Percentiles rank a stretch among this genome's conserved stretches.
Evolutionary conservation across 192 early-diverging fungal species (phyloP).

Genomic region (Umbelopsis sp.): DNA sequence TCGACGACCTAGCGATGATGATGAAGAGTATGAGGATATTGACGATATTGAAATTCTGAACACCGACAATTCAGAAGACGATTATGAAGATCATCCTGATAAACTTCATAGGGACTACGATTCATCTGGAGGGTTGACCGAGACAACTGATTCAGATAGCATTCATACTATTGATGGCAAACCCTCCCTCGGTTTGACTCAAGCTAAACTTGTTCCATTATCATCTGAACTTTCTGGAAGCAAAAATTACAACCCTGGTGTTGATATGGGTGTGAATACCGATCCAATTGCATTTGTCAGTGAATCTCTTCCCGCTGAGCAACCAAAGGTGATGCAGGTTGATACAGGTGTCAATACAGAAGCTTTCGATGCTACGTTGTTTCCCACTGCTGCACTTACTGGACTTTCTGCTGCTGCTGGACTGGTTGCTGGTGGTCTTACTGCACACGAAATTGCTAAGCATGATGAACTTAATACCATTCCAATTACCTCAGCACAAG

Average conservation of each 20-base stretch:
- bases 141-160: constrained; percentile 13
- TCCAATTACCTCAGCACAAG: no score
- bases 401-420: not conserved
- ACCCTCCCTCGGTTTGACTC: not conserved
- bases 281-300: not conserved
- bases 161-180: not conserved
- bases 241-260: not conserved
- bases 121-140: not conserved
- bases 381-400: no score
- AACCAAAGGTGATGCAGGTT: not conserved
- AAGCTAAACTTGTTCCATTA: constrained; percentile 22
- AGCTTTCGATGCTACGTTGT: not conserved
- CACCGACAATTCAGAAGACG: constrained; percentile 19
- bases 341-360: constrained; percentile 4
- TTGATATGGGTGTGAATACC: constrained; percentile 2
- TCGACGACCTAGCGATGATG: constrained; percentile 16
- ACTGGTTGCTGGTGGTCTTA: not conserved
- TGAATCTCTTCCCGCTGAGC: not conserved
- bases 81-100: constrained; percentile 3
- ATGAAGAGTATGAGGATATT: constrained; percentile 17
- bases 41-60: not conserved
- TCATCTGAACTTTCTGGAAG: constrained; percentile 33
- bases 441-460: not conserved
- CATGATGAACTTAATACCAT: not conserved
- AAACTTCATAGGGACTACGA: not conserved